Evolutionary conservation across 1,139 yeast genomes (phyloP), one percentile per base, ranked within the genome.

Genomic region (Pneumocystis carinii): DNA sequence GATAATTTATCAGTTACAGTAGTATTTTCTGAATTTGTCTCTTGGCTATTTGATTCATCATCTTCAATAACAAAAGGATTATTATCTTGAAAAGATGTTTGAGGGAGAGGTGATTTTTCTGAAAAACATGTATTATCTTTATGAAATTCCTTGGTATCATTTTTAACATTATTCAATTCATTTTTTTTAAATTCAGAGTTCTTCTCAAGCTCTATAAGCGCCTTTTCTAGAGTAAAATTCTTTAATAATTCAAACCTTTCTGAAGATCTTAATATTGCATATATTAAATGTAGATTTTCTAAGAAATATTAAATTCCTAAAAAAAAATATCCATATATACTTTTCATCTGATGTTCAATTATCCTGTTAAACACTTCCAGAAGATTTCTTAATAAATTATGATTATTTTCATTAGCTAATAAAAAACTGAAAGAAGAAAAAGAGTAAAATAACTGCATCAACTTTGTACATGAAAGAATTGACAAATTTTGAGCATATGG

Each of bases 391-490:
- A 87, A 72, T 53, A 83, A 71, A 67, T 84, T 86, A 24, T 84
- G 73, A 70, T 86, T 81, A 64, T 75, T 71, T n/a, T 79, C 72
- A 60, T 75, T 75, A 12, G 77, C 81, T 14, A 75, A 69, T 56
- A 84, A 70, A 66, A 80, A 79, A 1, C 72, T 68, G 32, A 76
- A 72, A 7, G 77, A 70, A 0, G 85, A 77, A 62, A 82, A 75
- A 61, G 76, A 76, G 1, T 71, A 68, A 17, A 87, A 71, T 39
- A 87, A 72, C 67, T 84, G 85, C 32, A 83, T 75, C 24, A 90
- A 68, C 2, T 83, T 71, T 12, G 80, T 77, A 35, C 87, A 78
- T 0, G 90, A 81, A 17, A 79, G 77, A 67, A 86, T 85, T 10
- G 90, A 83, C 29, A 75, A 68, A 60, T 70, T 68, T 19, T 67